A percentile compares a stretch with the other conserved stretches of the same genome.
Conservation (phyloP, 2,329 filamentous ascomycete species). For the Pyrenophora tritici-repentis region DNA sequence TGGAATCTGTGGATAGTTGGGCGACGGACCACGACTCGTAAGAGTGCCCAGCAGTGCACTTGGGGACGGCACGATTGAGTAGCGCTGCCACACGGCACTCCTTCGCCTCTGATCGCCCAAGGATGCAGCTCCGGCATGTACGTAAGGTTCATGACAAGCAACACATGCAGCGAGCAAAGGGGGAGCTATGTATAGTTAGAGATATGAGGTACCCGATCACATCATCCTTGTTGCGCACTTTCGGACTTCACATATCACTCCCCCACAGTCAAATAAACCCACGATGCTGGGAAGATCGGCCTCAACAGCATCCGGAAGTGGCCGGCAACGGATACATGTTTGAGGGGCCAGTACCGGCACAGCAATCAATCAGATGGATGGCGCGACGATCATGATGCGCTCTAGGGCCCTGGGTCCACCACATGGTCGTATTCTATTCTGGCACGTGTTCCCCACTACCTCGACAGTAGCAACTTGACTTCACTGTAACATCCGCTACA, state of each 20-base stretch:
- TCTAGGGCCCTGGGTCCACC: too few species aligned
- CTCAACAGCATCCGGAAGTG: not conserved
- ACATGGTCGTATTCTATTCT: not conserved
- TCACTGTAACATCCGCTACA: slow-evolving; percentile 64
- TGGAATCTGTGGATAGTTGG: not conserved
- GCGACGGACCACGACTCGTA: not conserved
- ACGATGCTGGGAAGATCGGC: slow-evolving; percentile 5
- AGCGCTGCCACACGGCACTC: not conserved
- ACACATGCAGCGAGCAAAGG: not conserved
- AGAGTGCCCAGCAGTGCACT: not conserved
- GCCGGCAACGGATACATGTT: not conserved
- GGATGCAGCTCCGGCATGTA: not conserved
- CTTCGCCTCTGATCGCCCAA: not conserved
- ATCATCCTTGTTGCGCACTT: not conserved
- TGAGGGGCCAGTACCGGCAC: not conserved
- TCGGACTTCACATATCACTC: not conserved
- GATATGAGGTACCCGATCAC: not conserved
- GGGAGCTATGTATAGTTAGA: not conserved
- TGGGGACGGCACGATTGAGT: not conserved
- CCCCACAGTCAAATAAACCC: not conserved
- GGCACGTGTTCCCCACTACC: slow-evolving; percentile 6
- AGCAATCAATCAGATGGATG: not conserved
- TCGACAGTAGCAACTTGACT: slow-evolving; percentile 63
- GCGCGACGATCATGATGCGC: not conserved
- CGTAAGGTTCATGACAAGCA: not conserved